These are phyloP conservation scores for Paraphaeosphaeria sporulosa DNA, from an alignment of 2,329 filamentous ascomycete species.

Conservation along the genomic window DNA sequence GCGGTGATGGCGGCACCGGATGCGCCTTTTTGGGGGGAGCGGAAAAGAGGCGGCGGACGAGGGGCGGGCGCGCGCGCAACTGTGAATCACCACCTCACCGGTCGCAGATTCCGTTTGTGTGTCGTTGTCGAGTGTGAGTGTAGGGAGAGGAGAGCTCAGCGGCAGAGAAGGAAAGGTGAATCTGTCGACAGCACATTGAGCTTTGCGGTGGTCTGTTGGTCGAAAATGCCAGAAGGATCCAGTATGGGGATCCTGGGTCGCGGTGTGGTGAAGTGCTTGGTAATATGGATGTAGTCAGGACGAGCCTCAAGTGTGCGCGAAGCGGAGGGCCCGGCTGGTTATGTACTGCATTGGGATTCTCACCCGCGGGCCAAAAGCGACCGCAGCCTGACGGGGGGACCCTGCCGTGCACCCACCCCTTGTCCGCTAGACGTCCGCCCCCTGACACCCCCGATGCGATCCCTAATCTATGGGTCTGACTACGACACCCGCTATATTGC, in stretches of 20 bases:
- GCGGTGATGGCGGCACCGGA: slow-evolving; percentile 7
- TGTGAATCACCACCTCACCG: slow-evolving; percentile 46
- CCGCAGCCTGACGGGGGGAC: slow-evolving; percentile 10
- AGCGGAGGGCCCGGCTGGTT: slow-evolving; percentile 10
- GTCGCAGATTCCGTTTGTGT: slow-evolving; percentile 37
- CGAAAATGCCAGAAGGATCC: slow-evolving; percentile 47
- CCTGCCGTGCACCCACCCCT: slow-evolving; percentile 22
- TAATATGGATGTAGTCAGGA: slow-evolving; percentile 25
- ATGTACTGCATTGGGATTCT: slow-evolving; percentile 5
- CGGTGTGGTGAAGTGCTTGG: slow-evolving; percentile 32
- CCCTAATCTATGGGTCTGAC: slow-evolving; percentile 41
- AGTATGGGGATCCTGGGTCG: slow-evolving; percentile 31
- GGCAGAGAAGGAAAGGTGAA: slow-evolving; percentile 36
- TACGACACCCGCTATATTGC: slow-evolving; percentile 30
- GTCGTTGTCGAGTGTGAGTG: slow-evolving; percentile 29
- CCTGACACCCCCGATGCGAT: slow-evolving; percentile 31
- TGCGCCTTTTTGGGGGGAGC: slow-evolving; percentile 14
- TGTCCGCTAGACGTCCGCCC: slow-evolving; percentile 22
- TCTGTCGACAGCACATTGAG: slow-evolving; percentile 48
- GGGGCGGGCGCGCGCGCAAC: slow-evolving; percentile 21
- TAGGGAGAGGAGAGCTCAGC: slow-evolving; percentile 39
- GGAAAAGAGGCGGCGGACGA: slow-evolving; percentile 12
- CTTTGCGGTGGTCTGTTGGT: slow-evolving; percentile 16
- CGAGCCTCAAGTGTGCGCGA: slow-evolving; percentile 18
- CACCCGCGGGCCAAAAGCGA: slow-evolving; percentile 13